Base-by-base conservation (phyloP, 495 filamentous ascomycete genomes). In the Cercophora newfieldiana region DNA sequence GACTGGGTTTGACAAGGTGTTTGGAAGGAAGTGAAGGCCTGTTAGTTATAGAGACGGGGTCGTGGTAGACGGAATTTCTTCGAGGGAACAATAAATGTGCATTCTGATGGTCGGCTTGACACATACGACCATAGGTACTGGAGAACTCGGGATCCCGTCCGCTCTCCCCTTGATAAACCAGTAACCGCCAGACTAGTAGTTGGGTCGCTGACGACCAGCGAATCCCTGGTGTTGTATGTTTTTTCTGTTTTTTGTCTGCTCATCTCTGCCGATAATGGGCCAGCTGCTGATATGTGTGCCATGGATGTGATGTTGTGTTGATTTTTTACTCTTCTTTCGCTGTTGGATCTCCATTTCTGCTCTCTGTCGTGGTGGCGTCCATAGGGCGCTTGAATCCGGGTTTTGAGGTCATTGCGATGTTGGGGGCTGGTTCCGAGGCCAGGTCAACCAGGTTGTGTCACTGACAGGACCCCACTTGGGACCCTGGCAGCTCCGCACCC, bases 121-220 rank as follows among this genome's bases (percentile, higher is more conserved):
- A 59, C 61, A 63, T 68, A 66, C 64, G 69, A 68, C 67, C 67
- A 69, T 66, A 69, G 30, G 24, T 37, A 70, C 44, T 68, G 68
- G 78, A 81, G 64, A 75, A 77, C 69, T 77, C 78, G 80, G 79
- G 74, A 79, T 80, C 79, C 80, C 80, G 80, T 83, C 79, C 77
- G 80, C 77, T 82, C 80, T 79, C 74, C 78, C 79, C 72, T 80
- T 76, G 75, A 76, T 72, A 77, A 79, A 70, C 74, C 64, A 62
- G 65, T 65, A 59, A 72, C 64, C 59, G 74, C 75, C 68, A 61
- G 72, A 77, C 67, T 69, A 81, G 79, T 80, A 81, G 72, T 76
- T 74, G 75, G 75, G 76, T 77, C 71, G 77, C 69, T 75, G 66
- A 74, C 72, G 63, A 74, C 66, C 64, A 70, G 68, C 49, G 76